phyloP scores from a whole-genome alignment of 2,329 filamentous ascomycete species.

The Curvularia lunata region DNA sequence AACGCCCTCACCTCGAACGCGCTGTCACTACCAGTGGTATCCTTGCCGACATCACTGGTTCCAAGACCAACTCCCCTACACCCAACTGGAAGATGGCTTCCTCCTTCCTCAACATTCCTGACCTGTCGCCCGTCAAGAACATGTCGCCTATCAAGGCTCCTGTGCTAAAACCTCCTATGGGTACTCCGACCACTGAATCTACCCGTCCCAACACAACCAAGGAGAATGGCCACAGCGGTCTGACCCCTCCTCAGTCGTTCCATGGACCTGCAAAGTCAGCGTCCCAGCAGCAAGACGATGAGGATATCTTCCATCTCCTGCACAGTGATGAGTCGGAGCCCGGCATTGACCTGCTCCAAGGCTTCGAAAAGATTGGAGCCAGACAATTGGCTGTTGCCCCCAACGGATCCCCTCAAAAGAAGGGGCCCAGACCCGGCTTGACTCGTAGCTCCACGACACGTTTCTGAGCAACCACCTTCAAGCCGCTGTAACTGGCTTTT shows the following conservation, averaged over 20 bases:
- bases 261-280: constrained; percentile 29
- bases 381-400: constrained; percentile 39
- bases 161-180: constrained; percentile 36
- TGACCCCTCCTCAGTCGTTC: constrained; percentile 41
- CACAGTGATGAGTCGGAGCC: constrained; percentile 66
- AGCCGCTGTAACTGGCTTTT: constrained; percentile 12
- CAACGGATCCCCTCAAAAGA: constrained; percentile 46
- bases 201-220: constrained; percentile 29
- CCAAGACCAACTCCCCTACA: constrained; percentile 54
- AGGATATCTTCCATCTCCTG: constrained; percentile 64
- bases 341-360: constrained; percentile 73
- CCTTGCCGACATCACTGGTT: constrained; percentile 66
- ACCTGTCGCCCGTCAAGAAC: constrained; percentile 41
- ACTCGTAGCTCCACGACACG: constrained; percentile 43
- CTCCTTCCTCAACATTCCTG: constrained; percentile 47
- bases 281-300: constrained; percentile 51
- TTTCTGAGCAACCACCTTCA: constrained; percentile 30
- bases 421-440: constrained; percentile 35
- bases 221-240: constrained; percentile 30
- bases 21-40: constrained; percentile 67
- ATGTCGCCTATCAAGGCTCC: constrained; percentile 43
- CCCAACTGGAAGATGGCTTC: constrained; percentile 46
- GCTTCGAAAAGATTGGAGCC: constrained; percentile 75
- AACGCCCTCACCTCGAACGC: constrained; percentile 67
- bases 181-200: constrained; percentile 28